Evolutionary conservation across 2,329 filamentous ascomycete species (phyloP).

Genomic region (Karstenula rhodostoma): DNA sequence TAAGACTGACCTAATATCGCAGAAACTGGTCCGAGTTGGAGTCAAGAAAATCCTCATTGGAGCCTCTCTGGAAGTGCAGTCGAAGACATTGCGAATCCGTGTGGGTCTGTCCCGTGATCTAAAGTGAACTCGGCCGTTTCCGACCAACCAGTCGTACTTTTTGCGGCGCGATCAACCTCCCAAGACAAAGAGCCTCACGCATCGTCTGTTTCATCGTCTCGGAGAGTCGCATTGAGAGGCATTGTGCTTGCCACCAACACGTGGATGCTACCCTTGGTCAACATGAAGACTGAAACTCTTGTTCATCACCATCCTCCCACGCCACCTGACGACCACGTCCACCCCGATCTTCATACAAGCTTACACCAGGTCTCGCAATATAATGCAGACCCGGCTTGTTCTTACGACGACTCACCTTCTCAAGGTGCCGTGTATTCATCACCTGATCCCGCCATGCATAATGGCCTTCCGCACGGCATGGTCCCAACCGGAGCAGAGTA

Average conservation of each 20-base stretch:
- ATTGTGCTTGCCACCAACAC: not conserved
- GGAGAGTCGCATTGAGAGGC: not conserved
- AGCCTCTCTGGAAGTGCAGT: conserved; percentile 29
- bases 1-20: conserved; percentile 35
- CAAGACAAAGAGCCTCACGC: not conserved
- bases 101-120: not conserved
- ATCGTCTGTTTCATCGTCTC: not conserved
- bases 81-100: conserved; percentile 13
- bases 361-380: conserved; percentile 55
- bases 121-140: not conserved
- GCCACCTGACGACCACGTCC: conserved; percentile 36
- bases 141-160: conserved; percentile 3
- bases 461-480: conserved; percentile 37
- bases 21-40: conserved; percentile 27
- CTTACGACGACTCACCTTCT: conserved; percentile 40
- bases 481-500: conserved; percentile 30
- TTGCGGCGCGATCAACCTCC: conserved; percentile 15
- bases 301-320: conserved; percentile 49
- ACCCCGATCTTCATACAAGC: conserved; percentile 44
- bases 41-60: conserved; percentile 16
- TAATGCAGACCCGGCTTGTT: conserved; percentile 49
- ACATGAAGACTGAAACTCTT: conserved; percentile 46
- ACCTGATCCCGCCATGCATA: conserved; percentile 35
- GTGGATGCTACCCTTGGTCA: conserved; percentile 13
- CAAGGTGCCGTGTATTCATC: conserved; percentile 38